These are phyloP conservation scores for Cicer arietinum DNA, from an alignment of 306 rosid species.

Conservation along the genomic window DNA sequence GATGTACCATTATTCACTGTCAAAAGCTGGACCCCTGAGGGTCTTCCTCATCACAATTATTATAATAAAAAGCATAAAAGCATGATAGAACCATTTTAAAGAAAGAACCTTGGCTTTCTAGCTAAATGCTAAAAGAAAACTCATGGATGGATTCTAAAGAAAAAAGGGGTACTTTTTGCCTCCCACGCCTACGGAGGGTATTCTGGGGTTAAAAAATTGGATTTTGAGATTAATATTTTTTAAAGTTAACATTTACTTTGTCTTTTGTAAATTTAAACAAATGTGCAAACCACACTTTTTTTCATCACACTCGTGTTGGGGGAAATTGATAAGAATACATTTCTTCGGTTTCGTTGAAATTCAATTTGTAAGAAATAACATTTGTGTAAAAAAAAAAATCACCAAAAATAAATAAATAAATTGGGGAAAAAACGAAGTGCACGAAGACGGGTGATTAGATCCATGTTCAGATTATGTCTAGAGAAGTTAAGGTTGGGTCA, in stretches of 20 bases:
- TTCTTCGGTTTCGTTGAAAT: no score
- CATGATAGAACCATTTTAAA: slow-evolving; percentile 34
- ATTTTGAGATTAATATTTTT: no score
- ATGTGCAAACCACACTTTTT: background rate
- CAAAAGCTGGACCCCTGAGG: slow-evolving; percentile 36
- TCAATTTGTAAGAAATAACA: no score
- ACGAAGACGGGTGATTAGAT: slow-evolving; percentile 44
- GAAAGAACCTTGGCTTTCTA: slow-evolving; percentile 55
- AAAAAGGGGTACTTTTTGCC: slow-evolving; percentile 50
- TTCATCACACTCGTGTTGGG: no score
- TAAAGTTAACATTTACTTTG: background rate
- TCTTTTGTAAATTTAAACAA: background rate
- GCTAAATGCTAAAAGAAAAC: slow-evolving; percentile 32
- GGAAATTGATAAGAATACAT: no score
- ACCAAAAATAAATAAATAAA: no score
- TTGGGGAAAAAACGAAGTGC: background rate
- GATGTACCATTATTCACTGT: no score
- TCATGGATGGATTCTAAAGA: slow-evolving; percentile 38
- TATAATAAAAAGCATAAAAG: slow-evolving; percentile 42
- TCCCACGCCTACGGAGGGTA: slow-evolving; percentile 66
- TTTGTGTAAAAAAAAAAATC: no score
- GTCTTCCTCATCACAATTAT: slow-evolving; percentile 12
- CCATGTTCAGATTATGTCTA: slow-evolving; percentile 54
- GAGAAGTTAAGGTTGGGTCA: slow-evolving; percentile 50
- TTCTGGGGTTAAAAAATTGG: slow-evolving; percentile 2